Conservation (phyloP, 2,329 filamentous ascomycete genomes). For the Pseudocercospora pini-densiflorae region DNA sequence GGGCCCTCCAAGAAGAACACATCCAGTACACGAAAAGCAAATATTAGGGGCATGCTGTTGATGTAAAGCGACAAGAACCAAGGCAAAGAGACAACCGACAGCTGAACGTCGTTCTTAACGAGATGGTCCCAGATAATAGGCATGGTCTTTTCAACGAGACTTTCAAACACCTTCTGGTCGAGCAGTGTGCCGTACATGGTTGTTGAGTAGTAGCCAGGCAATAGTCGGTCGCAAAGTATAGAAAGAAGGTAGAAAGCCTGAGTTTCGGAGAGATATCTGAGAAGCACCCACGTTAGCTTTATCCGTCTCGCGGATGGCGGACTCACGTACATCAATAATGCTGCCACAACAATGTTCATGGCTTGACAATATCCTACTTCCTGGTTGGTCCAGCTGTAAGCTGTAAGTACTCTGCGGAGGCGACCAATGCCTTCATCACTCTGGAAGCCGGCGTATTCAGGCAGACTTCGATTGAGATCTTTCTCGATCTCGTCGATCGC, state of each 20-base stretch:
- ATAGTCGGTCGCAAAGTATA: constrained; percentile 85
- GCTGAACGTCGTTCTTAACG: constrained; percentile 94
- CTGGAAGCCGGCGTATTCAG: constrained; percentile 97
- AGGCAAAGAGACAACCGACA: constrained; percentile 94
- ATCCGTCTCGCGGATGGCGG: constrained; percentile 11
- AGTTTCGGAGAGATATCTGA: constrained; percentile 87
- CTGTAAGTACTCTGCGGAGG: constrained; percentile 86
- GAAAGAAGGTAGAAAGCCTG: constrained; percentile 96
- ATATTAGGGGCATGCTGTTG: constrained; percentile 98
- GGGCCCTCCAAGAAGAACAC: constrained; percentile 98
- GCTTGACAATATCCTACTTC: constrained; percentile 98
- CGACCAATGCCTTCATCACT: constrained; percentile 93
- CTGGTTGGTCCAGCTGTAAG: constrained; percentile 95
- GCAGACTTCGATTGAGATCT: constrained; percentile 92
- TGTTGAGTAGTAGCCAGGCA: constrained; percentile 96
- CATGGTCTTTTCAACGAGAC: constrained; percentile 98
- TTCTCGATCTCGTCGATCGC: constrained; percentile 99
- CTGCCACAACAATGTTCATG: constrained; percentile 99
- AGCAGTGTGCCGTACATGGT: constrained; percentile 99
- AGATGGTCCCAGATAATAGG: constrained; percentile 97
- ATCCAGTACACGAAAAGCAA: constrained; percentile 93
- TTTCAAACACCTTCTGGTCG: constrained; percentile 97
- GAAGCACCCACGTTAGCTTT: constrained; percentile 35
- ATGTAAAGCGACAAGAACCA: constrained; percentile 99
- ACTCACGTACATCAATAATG: constrained; percentile 76